phyloP scores from a whole-genome alignment of 192 early-diverging fungal species.

The Coemansia sp. region DNA sequence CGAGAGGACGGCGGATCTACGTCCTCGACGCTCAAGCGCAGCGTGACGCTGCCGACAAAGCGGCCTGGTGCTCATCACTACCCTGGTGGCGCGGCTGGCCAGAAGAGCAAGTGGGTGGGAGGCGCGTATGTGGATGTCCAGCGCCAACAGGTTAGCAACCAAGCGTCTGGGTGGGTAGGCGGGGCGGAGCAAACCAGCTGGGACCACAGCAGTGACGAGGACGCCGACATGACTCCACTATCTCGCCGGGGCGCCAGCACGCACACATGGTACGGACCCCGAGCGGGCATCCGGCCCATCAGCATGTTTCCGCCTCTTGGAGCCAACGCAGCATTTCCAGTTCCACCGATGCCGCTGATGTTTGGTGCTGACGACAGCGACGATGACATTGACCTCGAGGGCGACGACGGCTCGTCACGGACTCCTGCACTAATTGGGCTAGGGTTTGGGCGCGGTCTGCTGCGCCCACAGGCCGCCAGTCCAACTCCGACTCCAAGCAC shows the following conservation, averaged over 20 bases:
- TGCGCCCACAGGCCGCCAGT: slow-evolving; percentile 18
- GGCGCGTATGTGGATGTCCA: slow-evolving; percentile 21
- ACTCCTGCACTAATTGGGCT: slow-evolving; percentile 38
- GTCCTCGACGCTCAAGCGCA: slow-evolving; percentile 35
- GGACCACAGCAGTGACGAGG: slow-evolving; percentile 47
- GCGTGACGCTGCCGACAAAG: slow-evolving; percentile 47
- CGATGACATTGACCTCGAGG: slow-evolving; percentile 67
- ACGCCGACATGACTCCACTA: slow-evolving; percentile 14
- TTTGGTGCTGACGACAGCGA: slow-evolving; percentile 62
- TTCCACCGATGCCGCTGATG: slow-evolving; percentile 52
- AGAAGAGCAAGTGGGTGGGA: slow-evolving; percentile 41
- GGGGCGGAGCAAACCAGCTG: slow-evolving; percentile 31
- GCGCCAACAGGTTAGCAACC: slow-evolving; percentile 6
- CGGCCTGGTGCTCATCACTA: slow-evolving; percentile 12
- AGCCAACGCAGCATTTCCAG: slow-evolving; percentile 15
- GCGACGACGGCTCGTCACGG: slow-evolving; percentile 61
- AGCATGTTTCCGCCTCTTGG: slow-evolving; percentile 44
- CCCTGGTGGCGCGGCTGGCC: slow-evolving; percentile 8
- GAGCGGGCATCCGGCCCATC: slow-evolving; percentile 35
- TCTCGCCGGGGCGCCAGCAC: slow-evolving; percentile 29
- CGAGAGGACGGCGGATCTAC: slow-evolving; percentile 27
- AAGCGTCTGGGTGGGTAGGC: slow-evolving; percentile 33
- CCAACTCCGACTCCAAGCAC: slow-evolving; percentile 9
- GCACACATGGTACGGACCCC: slow-evolving; percentile 52
- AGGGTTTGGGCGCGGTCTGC: slow-evolving; percentile 8